Conservation (phyloP, 305 asterid genomes). For the Solanum hybrid region DNA sequence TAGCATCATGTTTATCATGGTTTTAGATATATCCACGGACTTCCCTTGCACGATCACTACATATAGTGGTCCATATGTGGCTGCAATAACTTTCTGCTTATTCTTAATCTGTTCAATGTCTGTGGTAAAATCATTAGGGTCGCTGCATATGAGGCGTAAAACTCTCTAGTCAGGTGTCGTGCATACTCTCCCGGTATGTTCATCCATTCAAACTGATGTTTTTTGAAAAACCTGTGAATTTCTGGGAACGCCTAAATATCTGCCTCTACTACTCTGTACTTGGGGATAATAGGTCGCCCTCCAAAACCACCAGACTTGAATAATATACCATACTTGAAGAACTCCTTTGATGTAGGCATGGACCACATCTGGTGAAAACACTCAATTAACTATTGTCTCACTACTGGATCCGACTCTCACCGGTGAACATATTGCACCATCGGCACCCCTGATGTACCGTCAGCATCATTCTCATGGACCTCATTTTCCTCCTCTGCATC, state of each 20-base stretch:
- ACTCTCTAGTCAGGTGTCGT: neutral
- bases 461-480: neutral
- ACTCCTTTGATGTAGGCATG: neutral
- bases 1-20: neutral
- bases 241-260: neutral
- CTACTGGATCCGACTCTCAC: neutral
- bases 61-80: neutral
- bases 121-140: neutral
- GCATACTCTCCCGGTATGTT: neutral
- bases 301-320: neutral
- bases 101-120: neutral
- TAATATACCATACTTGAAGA: neutral
- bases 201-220: neutral
- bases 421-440: neutral
- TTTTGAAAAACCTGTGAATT: no score
- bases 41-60: neutral
- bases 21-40: neutral
- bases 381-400: neutral
- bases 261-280: neutral
- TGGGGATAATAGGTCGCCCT: neutral
- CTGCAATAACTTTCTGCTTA: neutral
- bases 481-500: neutral
- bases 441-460: neutral
- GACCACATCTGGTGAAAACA: neutral
- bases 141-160: neutral